Evolutionary conservation across 371 early-diverging fungal species (phyloP).

Genomic region (Phascolomyces articulosus): DNA sequence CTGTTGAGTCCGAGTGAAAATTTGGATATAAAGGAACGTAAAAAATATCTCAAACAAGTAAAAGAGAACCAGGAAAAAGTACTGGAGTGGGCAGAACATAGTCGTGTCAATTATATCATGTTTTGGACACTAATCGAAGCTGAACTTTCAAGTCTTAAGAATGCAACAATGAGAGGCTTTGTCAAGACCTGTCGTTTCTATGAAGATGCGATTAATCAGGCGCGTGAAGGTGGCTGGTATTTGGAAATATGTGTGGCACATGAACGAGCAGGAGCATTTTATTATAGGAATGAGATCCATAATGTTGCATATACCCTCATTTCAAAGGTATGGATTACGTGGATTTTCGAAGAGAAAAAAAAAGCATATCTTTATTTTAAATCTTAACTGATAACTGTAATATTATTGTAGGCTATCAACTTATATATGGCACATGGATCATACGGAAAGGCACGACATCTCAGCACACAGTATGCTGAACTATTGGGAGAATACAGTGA

Average conservation of each 20-base stretch:
- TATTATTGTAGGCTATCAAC: constrained; percentile 20
- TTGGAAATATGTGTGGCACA: constrained; percentile 36
- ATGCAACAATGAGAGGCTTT: constrained; percentile 14
- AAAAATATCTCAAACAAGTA: constrained; percentile 22
- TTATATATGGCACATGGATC: constrained; percentile 35
- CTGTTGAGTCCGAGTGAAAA: constrained; percentile 15
- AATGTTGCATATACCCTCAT: constrained; percentile 41
- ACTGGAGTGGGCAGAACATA: constrained; percentile 32
- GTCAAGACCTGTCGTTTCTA: constrained; percentile 26
- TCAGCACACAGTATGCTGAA: constrained; percentile 26
- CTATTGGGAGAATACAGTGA: constrained; percentile 29
- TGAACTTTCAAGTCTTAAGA: constrained; percentile 1
- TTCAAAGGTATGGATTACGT: constrained; percentile 23
- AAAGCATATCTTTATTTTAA: background rate
- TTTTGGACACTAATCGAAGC: constrained; percentile 32
- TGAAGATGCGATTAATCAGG: constrained; percentile 42
- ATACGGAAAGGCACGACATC: constrained; percentile 44
- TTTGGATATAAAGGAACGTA: constrained; percentile 5
- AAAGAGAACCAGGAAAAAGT: constrained; percentile 30
- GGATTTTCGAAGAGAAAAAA: background rate
- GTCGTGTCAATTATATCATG: constrained; percentile 29
- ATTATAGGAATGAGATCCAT: constrained; percentile 32
- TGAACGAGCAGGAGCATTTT: constrained; percentile 45
- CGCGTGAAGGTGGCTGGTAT: constrained; percentile 36
- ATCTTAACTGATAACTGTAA: background rate